Percentiles rank a stretch among this genome's conserved stretches.
phyloP scores from a whole-genome alignment of 306 rosid species.

The Acacia melanoxylon region DNA sequence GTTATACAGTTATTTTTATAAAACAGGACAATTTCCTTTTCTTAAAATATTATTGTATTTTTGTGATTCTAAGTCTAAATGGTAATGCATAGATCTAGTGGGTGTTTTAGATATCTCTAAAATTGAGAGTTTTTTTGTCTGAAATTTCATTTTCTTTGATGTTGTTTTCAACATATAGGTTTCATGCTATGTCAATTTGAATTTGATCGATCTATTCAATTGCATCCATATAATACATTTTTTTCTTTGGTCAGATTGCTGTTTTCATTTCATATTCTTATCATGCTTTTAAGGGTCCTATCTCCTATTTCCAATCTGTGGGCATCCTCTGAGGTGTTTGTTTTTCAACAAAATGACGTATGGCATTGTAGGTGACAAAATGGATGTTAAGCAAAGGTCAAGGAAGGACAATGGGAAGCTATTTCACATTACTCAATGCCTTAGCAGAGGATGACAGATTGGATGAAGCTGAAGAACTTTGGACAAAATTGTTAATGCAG shows the following conservation, averaged over 20 bases:
- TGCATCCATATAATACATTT: neutral
- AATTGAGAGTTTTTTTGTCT: neutral
- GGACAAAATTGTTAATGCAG: constrained; percentile 75
- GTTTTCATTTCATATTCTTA: neutral
- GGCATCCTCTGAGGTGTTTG: constrained; percentile 23
- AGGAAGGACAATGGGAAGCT: constrained; percentile 97
- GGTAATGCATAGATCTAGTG: neutral
- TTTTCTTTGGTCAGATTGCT: neutral
- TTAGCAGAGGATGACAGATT: constrained; percentile 85
- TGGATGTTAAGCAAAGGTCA: constrained; percentile 99
- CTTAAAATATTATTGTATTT: neutral
- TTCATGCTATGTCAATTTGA: neutral
- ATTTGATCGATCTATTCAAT: neutral
- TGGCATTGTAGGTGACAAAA: constrained; percentile 66
- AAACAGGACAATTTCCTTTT: neutral
- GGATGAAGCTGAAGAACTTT: constrained; percentile 93
- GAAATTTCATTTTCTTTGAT: neutral
- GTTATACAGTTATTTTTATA: constrained; percentile 48
- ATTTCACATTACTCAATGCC: constrained; percentile 75
- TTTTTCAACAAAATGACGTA: constrained; percentile 7
- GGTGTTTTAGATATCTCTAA: neutral
- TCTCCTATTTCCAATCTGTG: neutral
- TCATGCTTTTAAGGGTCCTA: neutral
- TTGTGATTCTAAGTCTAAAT: neutral
- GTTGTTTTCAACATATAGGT: neutral